These are phyloP conservation scores for Candida adriatica DNA, from an alignment of 805 yeast genomes.

Conservation along the genomic window DNA sequence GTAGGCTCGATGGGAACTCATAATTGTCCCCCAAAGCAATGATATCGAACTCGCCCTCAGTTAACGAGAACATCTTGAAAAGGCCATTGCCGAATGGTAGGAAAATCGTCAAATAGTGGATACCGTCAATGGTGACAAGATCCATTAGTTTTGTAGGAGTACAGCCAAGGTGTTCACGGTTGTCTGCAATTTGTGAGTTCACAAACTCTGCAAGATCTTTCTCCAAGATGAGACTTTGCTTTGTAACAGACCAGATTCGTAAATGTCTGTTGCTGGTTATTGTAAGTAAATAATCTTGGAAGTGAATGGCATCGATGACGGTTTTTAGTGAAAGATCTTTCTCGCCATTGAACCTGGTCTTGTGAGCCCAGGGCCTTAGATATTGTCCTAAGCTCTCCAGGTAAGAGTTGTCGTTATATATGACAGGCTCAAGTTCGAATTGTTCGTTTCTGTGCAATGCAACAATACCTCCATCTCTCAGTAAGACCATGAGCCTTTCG, in stretches of 20 bases:
- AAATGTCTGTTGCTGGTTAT: conserved; percentile 47
- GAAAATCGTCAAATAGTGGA: conserved; percentile 27
- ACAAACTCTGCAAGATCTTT: conserved; percentile 15
- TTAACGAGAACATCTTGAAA: conserved; percentile 33
- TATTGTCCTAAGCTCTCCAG: conserved; percentile 29
- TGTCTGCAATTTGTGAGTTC: conserved; percentile 7
- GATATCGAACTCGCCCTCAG: conserved; percentile 18
- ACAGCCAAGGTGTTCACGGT: conserved; percentile 24
- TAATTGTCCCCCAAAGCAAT: conserved; percentile 22
- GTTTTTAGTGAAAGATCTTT: conserved; percentile 33
- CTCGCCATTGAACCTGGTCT: conserved; percentile 30
- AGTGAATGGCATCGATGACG: conserved; percentile 24
- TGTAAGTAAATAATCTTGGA: conserved; percentile 33
- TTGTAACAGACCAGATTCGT: conserved; percentile 51
- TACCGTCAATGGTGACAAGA: conserved; percentile 6
- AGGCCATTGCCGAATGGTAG: conserved; percentile 38
- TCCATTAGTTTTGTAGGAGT: conserved; percentile 26
- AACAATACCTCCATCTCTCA: conserved; percentile 74
- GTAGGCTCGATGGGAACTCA: conserved; percentile 25
- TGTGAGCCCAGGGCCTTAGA: conserved; percentile 22
- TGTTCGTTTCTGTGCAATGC: conserved; percentile 32
- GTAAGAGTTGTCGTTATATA: conserved; percentile 52
- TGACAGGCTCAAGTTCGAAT: conserved; percentile 31
- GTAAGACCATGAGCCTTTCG: conserved; percentile 44
- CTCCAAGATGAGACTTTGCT: conserved; percentile 26